Evolutionary conservation across 129 eudicot genomes (phyloP), one percentile per base, ranked within the genome.

Genomic region (Logfia minima): DNA sequence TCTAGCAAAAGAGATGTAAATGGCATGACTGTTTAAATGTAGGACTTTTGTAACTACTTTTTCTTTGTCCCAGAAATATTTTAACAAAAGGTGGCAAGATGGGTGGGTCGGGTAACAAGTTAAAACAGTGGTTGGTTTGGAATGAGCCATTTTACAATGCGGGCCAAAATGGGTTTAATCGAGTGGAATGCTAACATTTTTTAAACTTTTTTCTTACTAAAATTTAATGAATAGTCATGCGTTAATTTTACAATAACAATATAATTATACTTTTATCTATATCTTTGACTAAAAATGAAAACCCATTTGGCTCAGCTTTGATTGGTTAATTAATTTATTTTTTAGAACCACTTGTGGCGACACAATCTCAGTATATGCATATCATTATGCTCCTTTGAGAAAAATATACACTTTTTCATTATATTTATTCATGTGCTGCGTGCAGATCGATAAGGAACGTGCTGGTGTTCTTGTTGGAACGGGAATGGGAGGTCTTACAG

Each of bases 401-500:
- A 39, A 39, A 39, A 39, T 26, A 24, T 58, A 56, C 22, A 6
- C 21, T 34, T 51, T 3, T 29, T 52, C 31, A 31, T 66, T 22
- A 17, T 19, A 3, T 17, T 5, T 58, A 35, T 31, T 37, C 28
- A 39, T 59, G 45, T 75, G 37, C 6, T 77, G 3, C 51, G 4
- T 79, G 84, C 88, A 95, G 99, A 74, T 95, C 32, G 96, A 91
- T 73, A 95, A 95, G 84, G 84, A 86, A 75, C 88, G 90, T 80
- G 97, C 95, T n/a, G 99, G 99, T 75, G 95, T 95, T 45, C 92
- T 95, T 67, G 97, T 95, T 63, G 99, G 99, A 82, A 88, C 99
- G 2, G 99, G 97, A 37, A 95, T 91, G 99, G 99, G 99, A 31
- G 99, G 97, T 82, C 90, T 95, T 23, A 84, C 87, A 1, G 99